Base-by-base conservation (phyloP, 2,329 filamentous ascomycete species). In the Alternaria conjuncta region DNA sequence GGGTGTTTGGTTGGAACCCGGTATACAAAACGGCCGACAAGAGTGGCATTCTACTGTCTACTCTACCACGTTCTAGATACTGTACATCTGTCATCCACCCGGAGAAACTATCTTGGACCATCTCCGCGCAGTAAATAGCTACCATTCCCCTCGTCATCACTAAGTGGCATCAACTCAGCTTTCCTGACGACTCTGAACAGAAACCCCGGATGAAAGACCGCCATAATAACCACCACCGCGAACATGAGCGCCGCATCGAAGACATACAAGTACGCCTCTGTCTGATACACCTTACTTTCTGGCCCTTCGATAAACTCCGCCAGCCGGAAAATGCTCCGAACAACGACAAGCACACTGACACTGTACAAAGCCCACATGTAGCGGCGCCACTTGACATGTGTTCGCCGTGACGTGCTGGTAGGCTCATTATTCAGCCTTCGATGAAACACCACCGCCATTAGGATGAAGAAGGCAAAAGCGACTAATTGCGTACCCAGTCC, bases 221-320 rank as follows among this genome's bases (percentile, higher is more conserved):
- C 63, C 49, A 65, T 63, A 10, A 30, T 25, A 4, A 64, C 63
- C 6, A 63, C 60, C 10, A 58, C 57, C 25, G 12, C 18, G 13
- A 72, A 65, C 61, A 72, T 58, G 1, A 72, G 43, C 25, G 57
- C 21, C 7, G 69, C 65, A 61, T 72, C 70, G 20, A 72, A 71
- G 6, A 63, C 46, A 54, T 71, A 71, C 25, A 71, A 44, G 26
- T 53, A 61, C 50, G 45, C 55, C 55, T 72, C 70, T 6, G 64
- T 64, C 49, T 60, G 65, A 11, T 59, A 59, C 8, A 68, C 26
- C 10, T 63, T 20, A 1, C 65, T 65, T 4, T 64, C 55, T 0
- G 41, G 10, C 18, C 65, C 65, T 46, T 67, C 53, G 3, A 49
- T n/a, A 15, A 70, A 71, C 53, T 71, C 69, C 8, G 60, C 57